These are phyloP conservation scores for Ophiostoma piceae DNA, from an alignment of 2,329 filamentous ascomycete species.

Conservation along the genomic window DNA sequence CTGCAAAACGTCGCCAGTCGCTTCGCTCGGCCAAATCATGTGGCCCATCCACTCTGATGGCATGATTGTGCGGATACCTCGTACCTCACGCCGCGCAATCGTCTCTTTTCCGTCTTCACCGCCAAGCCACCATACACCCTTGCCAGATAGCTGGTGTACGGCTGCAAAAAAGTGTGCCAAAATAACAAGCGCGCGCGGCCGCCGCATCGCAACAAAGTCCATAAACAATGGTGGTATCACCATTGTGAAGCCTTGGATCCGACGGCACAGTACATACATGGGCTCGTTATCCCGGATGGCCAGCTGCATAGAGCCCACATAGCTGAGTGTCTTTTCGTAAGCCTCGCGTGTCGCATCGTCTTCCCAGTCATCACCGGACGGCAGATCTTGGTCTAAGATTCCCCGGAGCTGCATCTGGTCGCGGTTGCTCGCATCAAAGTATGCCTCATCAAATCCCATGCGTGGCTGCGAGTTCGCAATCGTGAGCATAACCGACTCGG, in stretches of 20 bases:
- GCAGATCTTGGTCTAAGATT: conserved; percentile 27
- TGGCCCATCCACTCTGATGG: conserved; percentile 27
- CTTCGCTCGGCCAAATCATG: conserved; percentile 29
- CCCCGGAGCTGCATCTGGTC: conserved; percentile 25
- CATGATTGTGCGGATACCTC: conserved; percentile 29
- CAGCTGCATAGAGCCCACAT: conserved; percentile 30
- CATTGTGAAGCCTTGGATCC: conserved; percentile 31
- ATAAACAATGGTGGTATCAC: conserved; percentile 29
- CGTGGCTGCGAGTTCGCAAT: conserved; percentile 28
- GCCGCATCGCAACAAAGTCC: conserved; percentile 28
- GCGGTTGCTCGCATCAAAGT: conserved; percentile 30
- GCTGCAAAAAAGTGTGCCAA: conserved; percentile 31
- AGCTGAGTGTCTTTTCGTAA: conserved; percentile 32
- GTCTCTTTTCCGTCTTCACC: conserved; percentile 22
- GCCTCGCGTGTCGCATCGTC: conserved; percentile 29
- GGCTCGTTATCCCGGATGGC: conserved; percentile 32
- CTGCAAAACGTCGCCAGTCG: not conserved
- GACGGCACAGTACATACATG: conserved; percentile 31
- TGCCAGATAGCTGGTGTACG: conserved; percentile 26
- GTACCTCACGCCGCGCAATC: conserved; percentile 30
- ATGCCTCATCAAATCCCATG: conserved; percentile 30
- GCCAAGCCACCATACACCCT: conserved; percentile 31
- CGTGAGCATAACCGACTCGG: conserved; percentile 25
- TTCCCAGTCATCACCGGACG: conserved; percentile 27
- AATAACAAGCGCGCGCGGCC: conserved; percentile 30